Conservation (phyloP, 2,329 filamentous ascomycete genomes). For the Fusarium sublunatum region DNA sequence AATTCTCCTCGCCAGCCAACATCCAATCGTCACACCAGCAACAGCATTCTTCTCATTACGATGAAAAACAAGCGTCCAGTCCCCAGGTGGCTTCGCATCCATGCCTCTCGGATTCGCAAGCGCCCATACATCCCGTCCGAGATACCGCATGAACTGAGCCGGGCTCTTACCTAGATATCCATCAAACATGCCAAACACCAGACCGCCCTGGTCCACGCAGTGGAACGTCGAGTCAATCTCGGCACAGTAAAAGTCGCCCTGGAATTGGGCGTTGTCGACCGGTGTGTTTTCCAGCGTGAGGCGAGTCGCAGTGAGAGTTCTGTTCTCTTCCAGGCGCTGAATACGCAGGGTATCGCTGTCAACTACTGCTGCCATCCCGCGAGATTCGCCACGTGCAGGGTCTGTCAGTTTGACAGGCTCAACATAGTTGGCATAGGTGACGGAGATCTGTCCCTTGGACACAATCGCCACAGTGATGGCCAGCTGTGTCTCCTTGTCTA, state of each 20-base stretch:
- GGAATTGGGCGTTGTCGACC: constrained; percentile 7
- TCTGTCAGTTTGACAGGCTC: constrained; percentile 28
- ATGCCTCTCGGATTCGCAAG: constrained; percentile 30
- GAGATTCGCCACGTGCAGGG: constrained; percentile 15
- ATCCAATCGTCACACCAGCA: constrained; percentile 17
- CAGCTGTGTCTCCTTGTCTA: constrained; percentile 28
- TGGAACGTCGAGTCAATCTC: constrained; percentile 31
- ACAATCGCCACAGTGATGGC: constrained; percentile 20
- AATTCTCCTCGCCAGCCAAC: constrained; percentile 28
- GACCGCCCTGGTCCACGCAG: constrained; percentile 24
- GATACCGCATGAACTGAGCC: constrained; percentile 28
- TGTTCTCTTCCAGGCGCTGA: constrained; percentile 29
- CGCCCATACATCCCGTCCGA: constrained; percentile 24
- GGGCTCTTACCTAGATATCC: constrained; percentile 27
- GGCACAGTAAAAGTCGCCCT: constrained; percentile 26
- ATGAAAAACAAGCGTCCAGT: constrained; percentile 30
- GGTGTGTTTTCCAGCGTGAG: background rate
- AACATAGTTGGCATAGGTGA: constrained; percentile 29
- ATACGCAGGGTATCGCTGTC: constrained; percentile 17
- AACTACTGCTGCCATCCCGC: constrained; percentile 17
- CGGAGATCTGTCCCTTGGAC: constrained; percentile 14
- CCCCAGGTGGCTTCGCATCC: constrained; percentile 34
- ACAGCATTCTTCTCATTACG: constrained; percentile 1
- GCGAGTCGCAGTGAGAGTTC: constrained; percentile 15
- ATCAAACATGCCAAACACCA: constrained; percentile 32